Conservation (phyloP, 208 protist species). For the Acanthamoeba sp. region DNA sequence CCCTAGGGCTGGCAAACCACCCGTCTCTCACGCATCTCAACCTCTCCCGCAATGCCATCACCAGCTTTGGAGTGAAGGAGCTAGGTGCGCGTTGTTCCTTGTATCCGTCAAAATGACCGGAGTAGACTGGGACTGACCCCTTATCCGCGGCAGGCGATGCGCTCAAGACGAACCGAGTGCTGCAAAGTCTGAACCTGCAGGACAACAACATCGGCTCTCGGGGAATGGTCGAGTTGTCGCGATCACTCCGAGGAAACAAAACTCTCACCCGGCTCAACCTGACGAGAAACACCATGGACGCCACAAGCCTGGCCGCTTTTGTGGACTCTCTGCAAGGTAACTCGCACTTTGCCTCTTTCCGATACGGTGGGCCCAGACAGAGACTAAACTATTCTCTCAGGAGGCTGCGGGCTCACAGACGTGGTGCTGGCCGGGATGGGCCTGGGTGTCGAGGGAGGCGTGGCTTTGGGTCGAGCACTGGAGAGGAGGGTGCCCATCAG, state of each 20-base stretch:
- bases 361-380: background rate
- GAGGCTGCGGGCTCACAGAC: background rate
- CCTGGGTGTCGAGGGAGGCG: background rate
- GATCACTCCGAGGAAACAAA: background rate
- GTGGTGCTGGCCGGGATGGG: conserved; percentile 18
- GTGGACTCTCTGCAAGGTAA: conserved; percentile 3
- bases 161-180: conserved; percentile 9
- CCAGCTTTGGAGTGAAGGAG: background rate
- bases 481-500: background rate
- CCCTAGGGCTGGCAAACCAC: background rate
- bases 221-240: background rate
- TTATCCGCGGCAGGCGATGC: background rate
- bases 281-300: conserved; percentile 13
- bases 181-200: conserved; percentile 36
- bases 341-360: background rate
- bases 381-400: background rate
- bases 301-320: background rate
- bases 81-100: too few relatives aligned
- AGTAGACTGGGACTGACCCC: too few relatives aligned
- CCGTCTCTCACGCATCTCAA: background rate
- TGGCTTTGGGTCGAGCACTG: background rate
- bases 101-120: too few relatives aligned
- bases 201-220: conserved; percentile 24
- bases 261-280: conserved; percentile 42
- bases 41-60: conserved; percentile 14